A percentile compares a stretch with the other conserved stretches of the same genome.
These are phyloP conservation scores for Hansenula sp. DNA, from an alignment of 1,139 yeast genomes.

Conservation along the genomic window DNA sequence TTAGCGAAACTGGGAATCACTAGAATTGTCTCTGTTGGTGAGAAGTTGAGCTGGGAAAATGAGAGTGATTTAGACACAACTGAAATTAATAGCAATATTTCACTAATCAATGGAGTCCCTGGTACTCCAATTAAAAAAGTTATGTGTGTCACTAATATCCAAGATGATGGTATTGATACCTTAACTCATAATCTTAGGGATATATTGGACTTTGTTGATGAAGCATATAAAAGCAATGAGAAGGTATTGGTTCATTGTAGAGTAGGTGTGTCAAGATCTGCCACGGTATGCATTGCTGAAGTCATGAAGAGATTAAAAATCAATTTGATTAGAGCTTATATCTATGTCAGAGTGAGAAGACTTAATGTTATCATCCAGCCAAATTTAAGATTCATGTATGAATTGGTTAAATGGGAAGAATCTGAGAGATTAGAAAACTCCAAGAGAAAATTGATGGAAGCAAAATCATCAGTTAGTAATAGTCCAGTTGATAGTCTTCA, in stretches of 20 bases:
- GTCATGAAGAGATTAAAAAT: constrained; percentile 70
- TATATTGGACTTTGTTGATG: constrained; percentile 39
- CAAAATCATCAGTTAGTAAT: background rate
- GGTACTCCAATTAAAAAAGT: constrained; percentile 34
- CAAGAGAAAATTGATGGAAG: constrained; percentile 3
- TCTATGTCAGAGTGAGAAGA: constrained; percentile 78
- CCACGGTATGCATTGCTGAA: constrained; percentile 86
- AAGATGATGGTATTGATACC: constrained; percentile 50
- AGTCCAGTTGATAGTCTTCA: background rate
- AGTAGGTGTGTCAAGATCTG: constrained; percentile 89
- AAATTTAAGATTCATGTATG: constrained; percentile 80
- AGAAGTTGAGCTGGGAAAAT: constrained; percentile 54
- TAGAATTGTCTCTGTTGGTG: constrained; percentile 85
- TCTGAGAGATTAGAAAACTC: constrained; percentile 12
- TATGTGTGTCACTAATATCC: constrained; percentile 34
- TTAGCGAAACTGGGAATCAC: constrained; percentile 64
- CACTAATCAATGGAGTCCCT: constrained; percentile 27
- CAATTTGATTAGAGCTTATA: constrained; percentile 67
- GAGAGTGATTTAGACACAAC: constrained; percentile 15
- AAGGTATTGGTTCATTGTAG: constrained; percentile 80
- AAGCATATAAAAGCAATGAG: constrained; percentile 31
- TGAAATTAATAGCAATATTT: constrained; percentile 19
- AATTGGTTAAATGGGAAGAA: constrained; percentile 77
- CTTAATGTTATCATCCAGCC: constrained; percentile 91
- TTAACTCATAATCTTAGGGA: constrained; percentile 37